These are phyloP conservation scores for Ramalina peruviana DNA, from an alignment of 495 filamentous ascomycete species.

Conservation along the genomic window DNA sequence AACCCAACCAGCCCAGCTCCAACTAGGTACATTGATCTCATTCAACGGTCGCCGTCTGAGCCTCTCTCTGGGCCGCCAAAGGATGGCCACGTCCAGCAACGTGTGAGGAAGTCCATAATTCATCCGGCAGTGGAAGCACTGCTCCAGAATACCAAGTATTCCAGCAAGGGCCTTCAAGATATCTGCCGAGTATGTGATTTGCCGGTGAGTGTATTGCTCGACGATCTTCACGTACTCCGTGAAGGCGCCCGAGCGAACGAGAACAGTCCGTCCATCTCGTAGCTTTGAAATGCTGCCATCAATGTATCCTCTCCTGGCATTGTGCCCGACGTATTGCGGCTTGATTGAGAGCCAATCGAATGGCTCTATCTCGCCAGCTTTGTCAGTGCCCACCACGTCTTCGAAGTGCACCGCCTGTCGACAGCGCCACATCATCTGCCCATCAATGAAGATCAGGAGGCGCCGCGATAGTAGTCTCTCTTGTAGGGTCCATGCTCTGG, in stretches of 20 bases:
- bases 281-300: neutral
- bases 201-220: neutral
- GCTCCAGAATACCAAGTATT: neutral
- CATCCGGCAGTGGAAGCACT: neutral
- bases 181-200: neutral
- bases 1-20: conserved; percentile 4
- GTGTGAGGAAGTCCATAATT: neutral
- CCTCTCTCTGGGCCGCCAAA: conserved; percentile 1
- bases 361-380: neutral
- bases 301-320: neutral
- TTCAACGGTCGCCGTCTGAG: neutral
- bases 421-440: conserved; percentile 3
- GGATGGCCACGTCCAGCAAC: neutral
- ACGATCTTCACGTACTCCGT: conserved; percentile 1
- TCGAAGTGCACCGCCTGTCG: neutral
- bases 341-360: neutral
- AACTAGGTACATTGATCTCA: neutral
- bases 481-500: conserved; percentile 7
- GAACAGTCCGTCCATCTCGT: neutral
- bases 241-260: neutral
- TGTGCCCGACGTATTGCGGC: neutral
- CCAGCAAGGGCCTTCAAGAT: conserved; percentile 1
- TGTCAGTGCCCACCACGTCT: neutral
- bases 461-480: conserved; percentile 6
- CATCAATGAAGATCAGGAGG: conserved; percentile 1